A percentile compares a stretch with the other conserved stretches of the same genome.
Conservation (phyloP, 164 flowering plant species). For the Chloranthus sessilifolius region DNA sequence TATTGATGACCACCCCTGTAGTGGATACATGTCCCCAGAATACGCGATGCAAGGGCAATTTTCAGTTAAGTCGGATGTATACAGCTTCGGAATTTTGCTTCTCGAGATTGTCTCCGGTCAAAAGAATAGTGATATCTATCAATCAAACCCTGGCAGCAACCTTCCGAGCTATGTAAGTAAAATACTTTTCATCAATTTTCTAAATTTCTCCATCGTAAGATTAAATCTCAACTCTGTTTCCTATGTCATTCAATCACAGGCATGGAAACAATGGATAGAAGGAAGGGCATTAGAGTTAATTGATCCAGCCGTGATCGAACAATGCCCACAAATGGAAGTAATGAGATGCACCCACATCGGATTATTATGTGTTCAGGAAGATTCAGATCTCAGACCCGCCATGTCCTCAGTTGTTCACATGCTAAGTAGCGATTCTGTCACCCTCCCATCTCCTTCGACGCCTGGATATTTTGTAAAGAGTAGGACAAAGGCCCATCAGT, state of each 20-base stretch:
- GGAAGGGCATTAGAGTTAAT: constrained; percentile 9
- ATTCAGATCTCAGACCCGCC: constrained; percentile 13
- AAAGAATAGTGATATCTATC: constrained; percentile 14
- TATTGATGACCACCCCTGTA: constrained; percentile 7
- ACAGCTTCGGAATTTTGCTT: constrained; percentile 42
- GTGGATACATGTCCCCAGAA: constrained; percentile 51
- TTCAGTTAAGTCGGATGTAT: constrained; percentile 41
- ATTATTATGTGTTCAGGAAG: constrained; percentile 23
- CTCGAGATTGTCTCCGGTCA: constrained; percentile 35
- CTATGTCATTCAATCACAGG: too few species aligned
- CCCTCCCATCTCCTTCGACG: constrained; percentile 25
- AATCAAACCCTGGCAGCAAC: constrained; percentile 2
- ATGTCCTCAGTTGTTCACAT: constrained; percentile 17
- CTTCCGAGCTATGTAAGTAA: constrained; percentile 28
- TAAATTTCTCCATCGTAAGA: too few species aligned
- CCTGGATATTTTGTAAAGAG: constrained; percentile 21
- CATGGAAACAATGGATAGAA: constrained; percentile 18
- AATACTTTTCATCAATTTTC: too few species aligned
- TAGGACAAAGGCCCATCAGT: neutral
- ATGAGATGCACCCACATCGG: constrained; percentile 21
- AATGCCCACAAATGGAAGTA: constrained; percentile 11
- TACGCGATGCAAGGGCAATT: constrained; percentile 37
- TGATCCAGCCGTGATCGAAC: constrained; percentile 10
- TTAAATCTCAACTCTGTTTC: too few species aligned
- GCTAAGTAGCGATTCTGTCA: constrained; percentile 15